Evolutionary conservation across 2,329 filamentous ascomycete species (phyloP), one percentile per base, ranked within the genome.

Genomic region (Shiraia bambusicola): DNA sequence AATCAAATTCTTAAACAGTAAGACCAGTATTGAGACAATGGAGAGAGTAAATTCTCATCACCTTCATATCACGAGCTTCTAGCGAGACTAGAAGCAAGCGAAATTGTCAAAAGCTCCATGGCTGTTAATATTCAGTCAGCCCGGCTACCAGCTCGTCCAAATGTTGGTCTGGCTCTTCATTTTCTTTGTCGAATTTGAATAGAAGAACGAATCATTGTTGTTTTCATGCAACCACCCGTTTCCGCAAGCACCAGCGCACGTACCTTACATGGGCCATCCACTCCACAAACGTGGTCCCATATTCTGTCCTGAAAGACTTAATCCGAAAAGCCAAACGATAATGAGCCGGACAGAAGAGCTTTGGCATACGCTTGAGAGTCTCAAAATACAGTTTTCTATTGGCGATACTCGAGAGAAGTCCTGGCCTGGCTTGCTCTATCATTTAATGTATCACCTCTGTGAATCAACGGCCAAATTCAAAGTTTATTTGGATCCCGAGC

Each of bases 261-360:
- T 54, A 45, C 60, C 45, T 46, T 32, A 5, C 19, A 22, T 47
- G 53, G 37, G 50, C 50, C 43, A 32, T 42, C 53, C 39, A 45
- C 38, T 31, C 45, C 49, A 55, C 62, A 67, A 67, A 67, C 64
- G 62, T 66, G 63, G 59, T 52, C 41, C 47, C 45, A 49, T 50
- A 40, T 50, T 49, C 42, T 51, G 16, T 35, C 19, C 11, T 26
- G 14, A 35, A 41, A 35, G 13, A 40, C 37, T 28, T 31, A 47
- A 40, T 40, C 44, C 52, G 52, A 53, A 30, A 34, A 14, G 35
- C 33, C 54, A 42, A 53, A 45, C 48, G 45, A 44, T 42, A 46
- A 14, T 34, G 17, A 50, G n/a, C 25, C 19, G 29, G 12, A 19
- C 12, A 27, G 28, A 27, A 17, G 28, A 49, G 45, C 45, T 39